Evolutionary conservation across 2,329 filamentous ascomycete species (phyloP), one percentile per base, ranked within the genome.

Genomic region (Arthroderma sp.): DNA sequence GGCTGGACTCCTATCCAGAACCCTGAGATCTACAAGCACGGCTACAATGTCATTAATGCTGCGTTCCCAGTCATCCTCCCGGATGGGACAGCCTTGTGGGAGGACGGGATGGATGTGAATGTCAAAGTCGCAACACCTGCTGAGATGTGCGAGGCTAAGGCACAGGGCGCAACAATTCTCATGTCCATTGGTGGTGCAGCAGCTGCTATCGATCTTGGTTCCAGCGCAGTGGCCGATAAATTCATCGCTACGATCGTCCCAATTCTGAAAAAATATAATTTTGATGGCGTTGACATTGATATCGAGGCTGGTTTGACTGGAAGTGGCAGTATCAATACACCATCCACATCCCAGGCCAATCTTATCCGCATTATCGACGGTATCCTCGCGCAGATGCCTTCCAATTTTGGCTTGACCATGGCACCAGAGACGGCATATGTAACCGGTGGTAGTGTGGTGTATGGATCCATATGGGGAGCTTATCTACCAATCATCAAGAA

Each of bases 401-500:
- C 36, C 10, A 38, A 38, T 15, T 38, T 38, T 22, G 36, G 36
- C 36, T 27, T 38, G 36, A 38, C 36, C 36, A 38, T 38, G 36
- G 36, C 36, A 38, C 36, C 36, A 8, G 36, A 38, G 22, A 38
- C 36, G 8, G 36, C 36, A 10, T 38, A 38, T 38, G 36, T 38
- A 15, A 38, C 36, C 15, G 36, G 36, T 22, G 36, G 36, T 22
- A 38, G 36, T 38, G 36, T 38, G 36, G 22, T 27, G 3, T 38
- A 38, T 15, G 36, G 36, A 38, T 38, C 36, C 15, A 38, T 38
- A 8, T 38, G 36, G 36, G 36, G 36, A n/a, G 36, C 36, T 27
- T 38, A 38, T 15, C 36, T 38, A 38, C 36, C 36, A 8, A 38
- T 38, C 36, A 38, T 38, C 36, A 38, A 38, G 36, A 38, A 38